A percentile compares a stretch with the other conserved stretches of the same genome.
Evolutionary conservation across 305 asterid genomes (phyloP).

Genomic region (Striga hermonthica): DNA sequence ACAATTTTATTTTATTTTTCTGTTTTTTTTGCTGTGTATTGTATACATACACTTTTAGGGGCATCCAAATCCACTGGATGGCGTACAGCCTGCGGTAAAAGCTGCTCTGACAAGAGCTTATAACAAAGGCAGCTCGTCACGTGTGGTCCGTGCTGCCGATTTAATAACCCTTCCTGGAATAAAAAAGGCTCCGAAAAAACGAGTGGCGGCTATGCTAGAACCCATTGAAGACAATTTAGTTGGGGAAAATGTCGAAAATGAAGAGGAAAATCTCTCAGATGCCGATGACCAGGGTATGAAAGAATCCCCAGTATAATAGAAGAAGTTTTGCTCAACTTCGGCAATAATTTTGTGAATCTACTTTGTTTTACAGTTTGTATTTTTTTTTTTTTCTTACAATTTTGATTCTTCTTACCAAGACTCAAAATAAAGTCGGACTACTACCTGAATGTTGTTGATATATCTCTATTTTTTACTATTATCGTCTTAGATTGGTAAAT

Average conservation of each 20-base stretch:
- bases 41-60: constrained; percentile 50
- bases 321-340: neutral
- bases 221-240: constrained; percentile 56
- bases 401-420: neutral
- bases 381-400: neutral
- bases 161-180: constrained; percentile 82
- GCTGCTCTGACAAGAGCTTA: constrained; percentile 89
- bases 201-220: constrained; percentile 94
- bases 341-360: too few species aligned
- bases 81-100: constrained; percentile 83
- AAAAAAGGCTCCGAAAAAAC: constrained; percentile 82
- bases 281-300: constrained; percentile 69
- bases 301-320: constrained; percentile 10
- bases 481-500: constrained; percentile 15
- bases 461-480: constrained; percentile 1
- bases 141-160: constrained; percentile 79
- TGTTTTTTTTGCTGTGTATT: constrained; percentile 25
- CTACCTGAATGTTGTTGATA: neutral
- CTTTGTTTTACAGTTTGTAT: too few species aligned
- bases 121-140: constrained; percentile 89
- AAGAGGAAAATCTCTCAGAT: constrained; percentile 64
- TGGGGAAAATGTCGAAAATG: constrained; percentile 63
- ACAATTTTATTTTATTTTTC: neutral
- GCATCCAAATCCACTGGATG: constrained; percentile 75
- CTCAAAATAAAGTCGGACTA: neutral